These are phyloP conservation scores for Trichophaea hybrida DNA, from an alignment of 2,329 filamentous ascomycete species.

Conservation along the genomic window DNA sequence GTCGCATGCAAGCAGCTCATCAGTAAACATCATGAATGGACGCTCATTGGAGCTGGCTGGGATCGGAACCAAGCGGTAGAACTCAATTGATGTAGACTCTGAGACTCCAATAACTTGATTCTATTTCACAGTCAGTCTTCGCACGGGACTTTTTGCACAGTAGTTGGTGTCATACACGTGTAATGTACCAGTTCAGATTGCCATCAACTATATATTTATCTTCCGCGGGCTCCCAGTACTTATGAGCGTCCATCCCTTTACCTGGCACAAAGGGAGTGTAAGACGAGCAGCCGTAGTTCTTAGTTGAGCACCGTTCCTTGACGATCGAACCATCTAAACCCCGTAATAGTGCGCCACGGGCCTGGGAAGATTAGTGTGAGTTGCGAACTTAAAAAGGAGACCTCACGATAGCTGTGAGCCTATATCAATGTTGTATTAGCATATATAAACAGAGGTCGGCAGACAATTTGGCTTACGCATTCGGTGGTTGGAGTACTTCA, in stretches of 20 bases:
- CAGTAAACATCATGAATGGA: background rate
- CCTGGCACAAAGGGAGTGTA: background rate
- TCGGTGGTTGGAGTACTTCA: slow-evolving; percentile 37
- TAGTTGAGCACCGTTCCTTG: slow-evolving; percentile 55
- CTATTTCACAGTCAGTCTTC: background rate
- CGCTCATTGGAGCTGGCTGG: background rate
- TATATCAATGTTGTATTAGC: slow-evolving; percentile 62
- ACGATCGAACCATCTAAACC: slow-evolving; percentile 69
- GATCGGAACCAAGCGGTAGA: background rate
- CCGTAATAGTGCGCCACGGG: slow-evolving; percentile 51
- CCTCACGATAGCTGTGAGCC: slow-evolving; percentile 40
- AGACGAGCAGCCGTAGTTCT: slow-evolving; percentile 55
- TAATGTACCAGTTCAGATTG: background rate
- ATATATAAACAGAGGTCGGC: slow-evolving; percentile 48
- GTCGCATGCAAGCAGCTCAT: background rate
- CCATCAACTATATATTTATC: background rate
- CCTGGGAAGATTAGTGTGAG: slow-evolving; percentile 10
- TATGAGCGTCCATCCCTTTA: background rate
- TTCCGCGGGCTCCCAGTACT: background rate
- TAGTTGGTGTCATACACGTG: background rate
- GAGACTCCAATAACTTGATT: background rate
- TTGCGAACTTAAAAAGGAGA: background rate
- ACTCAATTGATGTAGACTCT: background rate
- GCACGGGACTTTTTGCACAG: background rate
- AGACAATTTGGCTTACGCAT: slow-evolving; percentile 34